Evolutionary conservation across 441 rosid species (phyloP), one percentile per base, ranked within the genome.

Genomic region (Bruguiera hainesii): DNA sequence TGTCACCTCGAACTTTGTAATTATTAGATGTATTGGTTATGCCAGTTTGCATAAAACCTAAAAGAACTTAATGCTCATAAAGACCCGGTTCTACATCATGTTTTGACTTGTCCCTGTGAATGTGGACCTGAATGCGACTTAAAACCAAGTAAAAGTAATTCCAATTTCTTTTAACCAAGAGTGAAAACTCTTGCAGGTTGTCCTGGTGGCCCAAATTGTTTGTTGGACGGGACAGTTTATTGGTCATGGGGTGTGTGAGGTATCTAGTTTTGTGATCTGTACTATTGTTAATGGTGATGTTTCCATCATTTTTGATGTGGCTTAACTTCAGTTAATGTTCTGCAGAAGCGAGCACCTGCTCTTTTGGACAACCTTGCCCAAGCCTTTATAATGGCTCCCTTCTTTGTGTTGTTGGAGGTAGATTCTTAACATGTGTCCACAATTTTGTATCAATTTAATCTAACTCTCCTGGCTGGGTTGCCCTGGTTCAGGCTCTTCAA

Each of bases 141-240:
- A 23, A 39, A 30, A 21, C 19, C 23, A 30, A 56, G 56, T 35
- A 42, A 33, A 6, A 55, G 49, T 30, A 53, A 19, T 61, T 28
- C 5, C 21, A 10, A 58, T n/a, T 26, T 53, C 2, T 28, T 55
- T 55, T 56, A 11, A 33, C n/a, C 56, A 19, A 10, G 18, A 71
- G 61, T 6, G 39, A 59, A 10, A 61, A 39, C 10, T 23, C 53
- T 67, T 66, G 61, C 79, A 85, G 90, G 85, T 85, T 48, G 85
- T 82, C 71, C 75, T 85, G 64, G 82, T 70, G 46, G 74, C 82
- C 75, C 87, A 85, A 75, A 39, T 85, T 29, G 49, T 81, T 64
- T 88, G 90, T 65, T 88, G 93, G 90, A 71, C 83, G 29, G 89
- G 85, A 68, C 89, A 84, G 73, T 84, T 84, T 75, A 73, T 88